A percentile compares a stretch with the other conserved stretches of the same genome.
phyloP scores from a whole-genome alignment of 257 asterid genomes.

The Mentha longifolia region DNA sequence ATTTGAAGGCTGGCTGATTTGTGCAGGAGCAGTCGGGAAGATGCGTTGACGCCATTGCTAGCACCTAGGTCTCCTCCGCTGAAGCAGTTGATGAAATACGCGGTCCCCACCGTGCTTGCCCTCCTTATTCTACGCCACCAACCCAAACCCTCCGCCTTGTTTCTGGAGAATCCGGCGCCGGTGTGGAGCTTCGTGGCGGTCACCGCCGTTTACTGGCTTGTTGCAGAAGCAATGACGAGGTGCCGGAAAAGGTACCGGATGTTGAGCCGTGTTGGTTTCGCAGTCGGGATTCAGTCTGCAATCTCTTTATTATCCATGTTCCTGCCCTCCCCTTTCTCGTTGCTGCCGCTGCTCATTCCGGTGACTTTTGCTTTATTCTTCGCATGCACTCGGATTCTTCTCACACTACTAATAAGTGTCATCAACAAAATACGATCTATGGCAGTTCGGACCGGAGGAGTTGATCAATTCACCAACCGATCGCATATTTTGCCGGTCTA shows the following conservation, averaged over 20 bases:
- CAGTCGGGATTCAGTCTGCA: not conserved
- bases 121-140: conserved; percentile 6
- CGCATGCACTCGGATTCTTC: not conserved
- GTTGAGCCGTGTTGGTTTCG: not conserved
- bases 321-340: not conserved
- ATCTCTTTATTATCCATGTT: not conserved
- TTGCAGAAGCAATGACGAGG: not conserved
- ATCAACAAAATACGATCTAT: no score
- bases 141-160: not conserved
- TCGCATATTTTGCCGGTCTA: no score
- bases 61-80: not conserved
- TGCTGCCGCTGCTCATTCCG: not conserved
- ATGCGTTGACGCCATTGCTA: no score
- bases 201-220: conserved; percentile 24
- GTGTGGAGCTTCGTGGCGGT: conserved; percentile 18
- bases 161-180: not conserved
- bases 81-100: conserved; percentile 7
- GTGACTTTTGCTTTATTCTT: not conserved
- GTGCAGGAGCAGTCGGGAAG: no score
- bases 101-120: not conserved
- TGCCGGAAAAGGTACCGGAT: no score
- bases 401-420: no score
- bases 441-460: no score
- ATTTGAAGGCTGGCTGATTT: no score
- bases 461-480: not conserved